Base-by-base conservation (phyloP, 1,139 yeast species). In the Hemisphaericaspora lyxosophila region DNA sequence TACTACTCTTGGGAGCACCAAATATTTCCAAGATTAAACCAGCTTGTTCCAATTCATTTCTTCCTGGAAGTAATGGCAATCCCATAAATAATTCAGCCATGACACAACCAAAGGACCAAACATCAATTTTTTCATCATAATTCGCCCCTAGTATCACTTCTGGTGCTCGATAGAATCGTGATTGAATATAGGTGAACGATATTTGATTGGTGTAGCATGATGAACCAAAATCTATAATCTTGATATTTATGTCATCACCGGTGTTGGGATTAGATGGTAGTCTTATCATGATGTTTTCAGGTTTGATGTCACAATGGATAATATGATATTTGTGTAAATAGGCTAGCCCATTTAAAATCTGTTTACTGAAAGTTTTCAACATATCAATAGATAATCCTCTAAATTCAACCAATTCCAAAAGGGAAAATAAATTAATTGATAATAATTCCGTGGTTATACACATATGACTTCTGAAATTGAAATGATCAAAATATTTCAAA, bases 131-230 rank as follows among this genome's bases (percentile, higher is more conserved):
- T 20, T 73, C 68, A 40, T 78, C 71, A 57, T 88, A 88, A 23
- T 78, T 72, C 42, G 88, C 81, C 2, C 96, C 96, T n/a, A 87
- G 53, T 28, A 85, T 67, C 4, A 88, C 89, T 55, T 88, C 96
- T 0, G 96, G 89, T 12, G 87, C 84, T 39, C 87, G 57, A 50
- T 81, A 81, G 49, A 73, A 81, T 31, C 87, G 53, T 1, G 86
- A 80, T 51, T 81, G 87, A 33, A 81, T 73, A 46, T 81, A 81
- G 0, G 84, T 74, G 47, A 68, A 80, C 0, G 75, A 62, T 2
- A 72, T 64, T 35, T 76, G 77, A 36, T 67, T 65, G 4, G 50
- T 52, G 13, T 61, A 60, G 46, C 85, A 75, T 0, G 86, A 78
- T 0, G 85, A 72, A 0, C 87, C 87, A 53, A 80, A 80, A 54